Evolutionary conservation across 768 basidiomycete genomes (phyloP).

Genomic region (Suillus spraguei): DNA sequence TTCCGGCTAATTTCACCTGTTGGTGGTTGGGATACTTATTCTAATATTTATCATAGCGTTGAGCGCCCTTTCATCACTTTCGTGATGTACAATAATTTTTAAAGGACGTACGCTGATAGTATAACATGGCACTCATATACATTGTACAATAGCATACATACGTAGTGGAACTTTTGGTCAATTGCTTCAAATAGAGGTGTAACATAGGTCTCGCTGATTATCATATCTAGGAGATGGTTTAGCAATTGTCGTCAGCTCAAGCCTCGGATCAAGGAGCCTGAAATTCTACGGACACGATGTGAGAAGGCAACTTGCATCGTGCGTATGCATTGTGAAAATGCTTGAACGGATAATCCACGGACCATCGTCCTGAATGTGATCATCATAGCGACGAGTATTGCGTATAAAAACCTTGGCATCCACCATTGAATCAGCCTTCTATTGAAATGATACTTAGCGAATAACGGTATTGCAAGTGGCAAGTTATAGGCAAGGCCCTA

Average conservation of each 20-base stretch:
- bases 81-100: not conserved
- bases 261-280: not conserved
- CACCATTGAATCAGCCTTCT: not conserved
- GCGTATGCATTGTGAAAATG: not conserved
- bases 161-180: not conserved
- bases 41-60: slow-evolving; percentile 1
- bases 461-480: not conserved
- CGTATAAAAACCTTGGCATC: not conserved
- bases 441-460: not conserved
- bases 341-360: not conserved
- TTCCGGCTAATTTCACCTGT: not conserved
- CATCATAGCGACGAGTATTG: not conserved
- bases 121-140: not conserved
- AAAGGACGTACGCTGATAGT: not conserved
- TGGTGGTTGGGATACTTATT: not conserved
- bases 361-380: not conserved
- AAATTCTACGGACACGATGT: not conserved
- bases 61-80: not conserved
- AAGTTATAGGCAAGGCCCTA: not conserved
- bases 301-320: not conserved
- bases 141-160: not conserved
- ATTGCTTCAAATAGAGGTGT: not conserved
- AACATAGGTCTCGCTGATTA: not conserved
- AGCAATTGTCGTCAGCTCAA: not conserved
- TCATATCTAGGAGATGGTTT: not conserved